Evolutionary conservation across 805 yeast genomes (phyloP), one percentile per base, ranked within the genome.

Genomic region (Wickerhamomyces kurtzmanii): DNA sequence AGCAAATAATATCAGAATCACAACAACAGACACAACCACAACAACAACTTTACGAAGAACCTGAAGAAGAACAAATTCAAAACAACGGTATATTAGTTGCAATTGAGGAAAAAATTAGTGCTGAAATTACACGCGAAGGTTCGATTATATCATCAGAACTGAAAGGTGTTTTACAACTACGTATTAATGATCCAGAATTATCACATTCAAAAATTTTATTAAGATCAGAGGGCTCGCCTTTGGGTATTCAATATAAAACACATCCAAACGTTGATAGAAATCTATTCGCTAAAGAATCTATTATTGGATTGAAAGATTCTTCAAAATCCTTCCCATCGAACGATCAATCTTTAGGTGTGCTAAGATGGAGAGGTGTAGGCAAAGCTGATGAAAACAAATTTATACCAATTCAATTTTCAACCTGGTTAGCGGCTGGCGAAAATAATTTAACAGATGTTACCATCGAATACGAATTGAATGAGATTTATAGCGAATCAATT

Each of bases 211-310:
- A 70, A 48, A 65, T 91, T 33, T 47, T 68, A 36, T 59, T 87
- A 38, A 53, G 60, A 23, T 64, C 75, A 23, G 62, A 56, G 14
- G 66, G 68, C 17, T 56, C 61, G 23, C 55, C 66, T 11, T 53
- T 62, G 21, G 53, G 72, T 59, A 38, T 75, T 25, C 86, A 79
- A 48, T 91, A 71, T 62, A 87, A 87, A 55, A 86, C 97, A 11
- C 96, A 91, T 62, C 98, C 98, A 38, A 87, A 89, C 51, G 93
- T 91, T 39, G 96, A 91, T 58, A 78, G 82, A 47, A 60, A 59
- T 23, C 54, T 71, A 46, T 91, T 89, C 53, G 64, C 68, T 24
- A 50, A 67, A 10, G 53, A 62, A 11, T 62, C 68, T 32, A 54
- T 68, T 23, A 74, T 91, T 45, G 80, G 80, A 1, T 68, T 87